Percentiles rank a stretch among this genome's conserved stretches.
phyloP scores from a whole-genome alignment of 139 green algal species.

The Micromonas pusilla region DNA sequence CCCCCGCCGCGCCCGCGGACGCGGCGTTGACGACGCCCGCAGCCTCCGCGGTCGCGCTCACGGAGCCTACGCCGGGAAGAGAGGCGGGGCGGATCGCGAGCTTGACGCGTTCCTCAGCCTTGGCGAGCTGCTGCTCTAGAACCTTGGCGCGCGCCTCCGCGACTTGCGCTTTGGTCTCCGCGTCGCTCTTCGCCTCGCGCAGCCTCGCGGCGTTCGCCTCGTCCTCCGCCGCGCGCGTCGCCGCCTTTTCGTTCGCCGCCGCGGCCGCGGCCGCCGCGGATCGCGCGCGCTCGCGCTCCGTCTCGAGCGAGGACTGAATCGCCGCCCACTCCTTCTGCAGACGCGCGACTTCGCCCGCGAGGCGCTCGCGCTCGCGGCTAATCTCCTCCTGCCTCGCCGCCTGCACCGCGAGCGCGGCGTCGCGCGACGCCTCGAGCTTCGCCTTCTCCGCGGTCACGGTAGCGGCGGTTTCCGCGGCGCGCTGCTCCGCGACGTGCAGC shows the following conservation, averaged over 20 bases:
- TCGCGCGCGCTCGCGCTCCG: conserved; percentile 14
- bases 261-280: not conserved
- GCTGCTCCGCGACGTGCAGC: not conserved
- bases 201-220: not conserved
- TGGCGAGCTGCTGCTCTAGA: not conserved
- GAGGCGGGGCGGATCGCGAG: no score
- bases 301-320: not conserved
- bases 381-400: not conserved
- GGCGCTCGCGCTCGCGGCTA: not conserved
- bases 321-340: not conserved
- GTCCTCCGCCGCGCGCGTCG: not conserved
- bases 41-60: not conserved
- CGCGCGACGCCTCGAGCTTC: conserved; percentile 1
- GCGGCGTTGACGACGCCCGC: not conserved
- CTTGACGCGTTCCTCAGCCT: conserved; percentile 3
- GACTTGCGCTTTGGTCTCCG: not conserved
- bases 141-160: conserved; percentile 1
- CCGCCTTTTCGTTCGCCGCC: not conserved
- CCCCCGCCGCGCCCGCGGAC: not conserved
- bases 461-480: not conserved
- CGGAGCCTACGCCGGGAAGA: no score
- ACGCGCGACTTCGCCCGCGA: not conserved
- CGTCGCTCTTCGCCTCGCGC: not conserved
- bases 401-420: not conserved
- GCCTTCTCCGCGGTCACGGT: not conserved